Evolutionary conservation across 805 yeast species (phyloP).

Genomic region (Candida sithepensis): DNA sequence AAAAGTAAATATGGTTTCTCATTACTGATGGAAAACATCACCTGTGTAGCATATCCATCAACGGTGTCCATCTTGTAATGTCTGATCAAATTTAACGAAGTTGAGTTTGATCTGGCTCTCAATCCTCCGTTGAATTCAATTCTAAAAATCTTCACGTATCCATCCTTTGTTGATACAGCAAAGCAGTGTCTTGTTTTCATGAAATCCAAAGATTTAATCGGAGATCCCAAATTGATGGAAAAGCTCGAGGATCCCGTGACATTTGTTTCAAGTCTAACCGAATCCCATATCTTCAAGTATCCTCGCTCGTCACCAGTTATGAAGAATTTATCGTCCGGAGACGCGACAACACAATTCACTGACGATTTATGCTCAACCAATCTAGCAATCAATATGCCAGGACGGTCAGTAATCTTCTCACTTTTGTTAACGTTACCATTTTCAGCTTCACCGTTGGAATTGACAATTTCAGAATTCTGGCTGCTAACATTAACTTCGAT

Average conservation of each 20-base stretch:
- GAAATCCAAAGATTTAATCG: slow-evolving; percentile 48
- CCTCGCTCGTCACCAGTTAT: slow-evolving; percentile 81
- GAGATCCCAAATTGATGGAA: slow-evolving; percentile 43
- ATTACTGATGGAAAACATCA: slow-evolving; percentile 39
- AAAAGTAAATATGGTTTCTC: slow-evolving; percentile 43
- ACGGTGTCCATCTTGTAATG: slow-evolving; percentile 34
- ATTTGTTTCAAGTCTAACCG: slow-evolving; percentile 58
- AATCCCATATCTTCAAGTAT: slow-evolving; percentile 73
- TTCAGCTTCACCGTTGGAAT: neutral
- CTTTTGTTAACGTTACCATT: slow-evolving; percentile 20
- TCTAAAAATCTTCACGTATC: slow-evolving; percentile 40
- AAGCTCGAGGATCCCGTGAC: slow-evolving; percentile 48
- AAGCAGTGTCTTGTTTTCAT: slow-evolving; percentile 55
- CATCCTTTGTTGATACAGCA: slow-evolving; percentile 50
- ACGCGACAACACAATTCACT: slow-evolving; percentile 53
- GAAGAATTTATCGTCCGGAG: slow-evolving; percentile 63
- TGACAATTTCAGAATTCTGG: neutral
- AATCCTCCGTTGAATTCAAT: slow-evolving; percentile 28
- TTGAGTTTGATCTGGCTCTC: slow-evolving; percentile 14
- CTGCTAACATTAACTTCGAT: slow-evolving; percentile 3
- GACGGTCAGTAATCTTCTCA: neutral
- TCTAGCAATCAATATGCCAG: slow-evolving; percentile 57
- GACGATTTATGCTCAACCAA: slow-evolving; percentile 59
- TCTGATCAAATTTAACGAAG: slow-evolving; percentile 33
- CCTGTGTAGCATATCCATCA: slow-evolving; percentile 38